Conservation (phyloP, 2,329 filamentous ascomycete genomes). For the Intubia oerlemansii region DNA sequence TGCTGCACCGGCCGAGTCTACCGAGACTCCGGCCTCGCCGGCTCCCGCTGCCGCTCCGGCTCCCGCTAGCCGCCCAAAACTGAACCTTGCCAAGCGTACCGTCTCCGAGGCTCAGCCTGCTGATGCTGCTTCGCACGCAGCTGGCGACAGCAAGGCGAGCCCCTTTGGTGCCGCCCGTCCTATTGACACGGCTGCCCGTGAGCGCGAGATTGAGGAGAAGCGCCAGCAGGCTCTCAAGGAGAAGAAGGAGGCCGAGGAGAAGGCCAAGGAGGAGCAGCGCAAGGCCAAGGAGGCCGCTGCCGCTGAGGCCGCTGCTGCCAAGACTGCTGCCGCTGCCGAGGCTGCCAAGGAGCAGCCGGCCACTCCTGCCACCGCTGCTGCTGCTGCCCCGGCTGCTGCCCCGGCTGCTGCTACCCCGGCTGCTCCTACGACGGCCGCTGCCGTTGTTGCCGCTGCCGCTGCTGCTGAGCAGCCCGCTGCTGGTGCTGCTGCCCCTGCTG, state of each 20-base stretch:
- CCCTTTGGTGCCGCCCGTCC: conserved; percentile 86
- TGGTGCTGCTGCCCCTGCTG: neutral
- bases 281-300: conserved; percentile 35
- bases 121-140: conserved; percentile 24
- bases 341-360: no score
- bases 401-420: no score
- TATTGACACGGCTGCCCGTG: conserved; percentile 78
- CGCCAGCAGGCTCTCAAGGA: conserved; percentile 49
- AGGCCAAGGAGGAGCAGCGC: conserved; percentile 54
- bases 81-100: conserved; percentile 82
- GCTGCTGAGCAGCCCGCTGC: no score
- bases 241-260: conserved; percentile 75
- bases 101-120: conserved; percentile 48
- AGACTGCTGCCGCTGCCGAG: conserved; percentile 3
- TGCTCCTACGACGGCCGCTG: no score
- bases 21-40: conserved; percentile 55
- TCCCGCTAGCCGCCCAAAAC: conserved; percentile 45
- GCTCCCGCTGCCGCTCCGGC: conserved; percentile 23
- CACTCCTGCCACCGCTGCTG: no score
- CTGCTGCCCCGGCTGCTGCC: no score
- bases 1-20: conserved; percentile 48
- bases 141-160: conserved; percentile 61
- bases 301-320: conserved; percentile 1
- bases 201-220: conserved; percentile 83
- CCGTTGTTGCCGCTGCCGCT: no score